Percentiles rank a stretch among this genome's conserved stretches.
Evolutionary conservation across 2,329 filamentous ascomycete species (phyloP).

Genomic region (Colletotrichum sp.): DNA sequence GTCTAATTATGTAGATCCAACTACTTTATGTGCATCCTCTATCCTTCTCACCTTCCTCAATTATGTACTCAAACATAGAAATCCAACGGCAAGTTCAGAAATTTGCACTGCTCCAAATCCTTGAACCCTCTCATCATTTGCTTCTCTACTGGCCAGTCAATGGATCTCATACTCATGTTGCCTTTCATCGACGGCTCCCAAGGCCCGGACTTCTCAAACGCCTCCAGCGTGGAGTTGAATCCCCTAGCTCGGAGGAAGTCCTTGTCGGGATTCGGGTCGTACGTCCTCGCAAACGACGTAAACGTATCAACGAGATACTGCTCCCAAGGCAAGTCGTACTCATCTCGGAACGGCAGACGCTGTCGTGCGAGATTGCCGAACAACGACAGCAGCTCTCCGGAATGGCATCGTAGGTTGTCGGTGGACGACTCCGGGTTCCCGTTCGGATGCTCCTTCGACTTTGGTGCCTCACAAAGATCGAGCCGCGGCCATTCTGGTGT

Average conservation of each 20-base stretch:
- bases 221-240: constrained; percentile 34
- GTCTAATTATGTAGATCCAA: background rate
- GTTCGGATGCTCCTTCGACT: constrained; percentile 33
- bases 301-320: constrained; percentile 42
- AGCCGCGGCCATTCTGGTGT: constrained; percentile 58
- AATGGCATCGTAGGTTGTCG: constrained; percentile 53
- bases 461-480: constrained; percentile 48
- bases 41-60: background rate
- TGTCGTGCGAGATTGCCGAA: constrained; percentile 43
- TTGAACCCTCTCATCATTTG: constrained; percentile 39
- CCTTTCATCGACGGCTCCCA: constrained; percentile 38
- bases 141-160: constrained; percentile 35
- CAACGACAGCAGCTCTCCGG: constrained; percentile 46
- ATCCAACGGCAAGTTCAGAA: constrained; percentile 41
- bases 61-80: constrained; percentile 35
- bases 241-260: constrained; percentile 36
- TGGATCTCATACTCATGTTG: constrained; percentile 47
- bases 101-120: constrained; percentile 52
- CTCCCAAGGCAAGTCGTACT: constrained; percentile 25
- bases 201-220: constrained; percentile 39
- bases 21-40: background rate
- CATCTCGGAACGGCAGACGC: constrained; percentile 41
- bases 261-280: constrained; percentile 47
- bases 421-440: constrained; percentile 44
- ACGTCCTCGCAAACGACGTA: constrained; percentile 46